phyloP scores from a whole-genome alignment of 192 early-diverging fungal species.

The Diversispora eburnea region DNA sequence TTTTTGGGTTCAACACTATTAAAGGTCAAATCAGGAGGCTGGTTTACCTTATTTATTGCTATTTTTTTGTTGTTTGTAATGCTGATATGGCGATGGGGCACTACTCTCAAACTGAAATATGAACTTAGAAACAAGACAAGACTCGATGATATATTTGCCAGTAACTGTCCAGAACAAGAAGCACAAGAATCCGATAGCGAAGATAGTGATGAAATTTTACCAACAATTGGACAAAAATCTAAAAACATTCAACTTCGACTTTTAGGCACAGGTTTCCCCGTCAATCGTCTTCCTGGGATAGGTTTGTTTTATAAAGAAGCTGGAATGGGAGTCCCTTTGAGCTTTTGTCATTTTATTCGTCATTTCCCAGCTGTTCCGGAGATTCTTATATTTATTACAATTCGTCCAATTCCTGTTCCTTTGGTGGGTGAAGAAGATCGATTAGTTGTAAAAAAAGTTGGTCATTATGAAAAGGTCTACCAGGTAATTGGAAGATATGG shows the following conservation, averaged over 20 bases:
- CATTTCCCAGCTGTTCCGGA: constrained; percentile 28
- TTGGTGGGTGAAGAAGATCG: constrained; percentile 24
- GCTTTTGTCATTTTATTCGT: constrained; percentile 29
- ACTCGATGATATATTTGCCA: constrained; percentile 16
- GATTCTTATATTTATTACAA: constrained; percentile 25
- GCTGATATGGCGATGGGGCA: constrained; percentile 31
- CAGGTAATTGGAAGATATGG: constrained; percentile 13
- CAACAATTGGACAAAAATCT: not conserved
- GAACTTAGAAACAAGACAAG: not conserved
- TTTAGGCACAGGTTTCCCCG: not conserved
- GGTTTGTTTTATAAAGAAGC: constrained; percentile 27
- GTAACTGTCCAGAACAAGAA: not conserved
- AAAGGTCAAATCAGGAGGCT: constrained; percentile 31
- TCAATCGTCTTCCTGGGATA: constrained; percentile 18
- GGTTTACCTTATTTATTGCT: constrained; percentile 27
- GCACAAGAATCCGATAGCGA: not conserved
- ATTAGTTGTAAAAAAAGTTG: constrained; percentile 7
- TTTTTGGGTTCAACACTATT: constrained; percentile 26
- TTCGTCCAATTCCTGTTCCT: constrained; percentile 22
- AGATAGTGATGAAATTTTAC: too few species aligned
- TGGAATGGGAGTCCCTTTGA: constrained; percentile 21
- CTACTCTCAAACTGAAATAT: constrained; percentile 7
- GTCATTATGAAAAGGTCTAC: not conserved
- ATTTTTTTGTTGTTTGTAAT: constrained; percentile 3
- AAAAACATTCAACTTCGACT: not conserved